Conservation (phyloP, 2,329 filamentous ascomycete species). For the Clonostachys rosea region DNA sequence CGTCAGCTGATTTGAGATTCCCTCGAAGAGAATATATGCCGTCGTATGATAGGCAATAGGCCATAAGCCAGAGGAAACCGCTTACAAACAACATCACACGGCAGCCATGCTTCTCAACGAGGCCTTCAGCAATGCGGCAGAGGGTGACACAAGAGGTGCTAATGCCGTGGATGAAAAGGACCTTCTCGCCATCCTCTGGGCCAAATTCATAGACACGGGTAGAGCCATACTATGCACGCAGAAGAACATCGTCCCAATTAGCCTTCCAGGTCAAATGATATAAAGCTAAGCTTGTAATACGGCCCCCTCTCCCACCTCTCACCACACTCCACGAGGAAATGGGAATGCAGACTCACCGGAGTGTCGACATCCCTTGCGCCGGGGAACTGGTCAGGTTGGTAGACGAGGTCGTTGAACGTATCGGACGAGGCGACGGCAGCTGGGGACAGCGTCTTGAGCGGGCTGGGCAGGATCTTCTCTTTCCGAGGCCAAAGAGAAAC, state of each 20-base stretch:
- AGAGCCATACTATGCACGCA: constrained; percentile 53
- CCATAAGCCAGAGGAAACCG: neutral
- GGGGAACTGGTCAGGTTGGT: constrained; percentile 65
- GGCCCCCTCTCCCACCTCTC: neutral
- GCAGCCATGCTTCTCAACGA: constrained; percentile 61
- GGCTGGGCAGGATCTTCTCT: constrained; percentile 34
- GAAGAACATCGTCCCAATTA: constrained; percentile 1
- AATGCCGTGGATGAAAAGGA: constrained; percentile 79
- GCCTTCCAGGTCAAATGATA: neutral
- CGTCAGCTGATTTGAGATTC: too few relatives aligned
- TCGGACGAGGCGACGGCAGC: constrained; percentile 24
- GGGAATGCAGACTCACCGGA: constrained; percentile 36
- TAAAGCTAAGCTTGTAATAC: neutral
- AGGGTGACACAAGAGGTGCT: constrained; percentile 76
- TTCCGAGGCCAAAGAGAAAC: constrained; percentile 32
- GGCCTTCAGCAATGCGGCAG: constrained; percentile 57
- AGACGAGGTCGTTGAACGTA: constrained; percentile 31
- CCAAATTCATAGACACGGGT: constrained; percentile 83
- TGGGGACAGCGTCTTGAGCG: constrained; percentile 34
- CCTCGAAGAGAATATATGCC: too few relatives aligned
- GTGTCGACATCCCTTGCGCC: constrained; percentile 69
- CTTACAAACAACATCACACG: constrained; percentile 74
- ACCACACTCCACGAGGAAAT: neutral
- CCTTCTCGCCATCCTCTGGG: constrained; percentile 65
- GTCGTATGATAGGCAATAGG: too few relatives aligned